phyloP scores from a whole-genome alignment of 176 grass and related monocot species.

The Juncus effusus region DNA sequence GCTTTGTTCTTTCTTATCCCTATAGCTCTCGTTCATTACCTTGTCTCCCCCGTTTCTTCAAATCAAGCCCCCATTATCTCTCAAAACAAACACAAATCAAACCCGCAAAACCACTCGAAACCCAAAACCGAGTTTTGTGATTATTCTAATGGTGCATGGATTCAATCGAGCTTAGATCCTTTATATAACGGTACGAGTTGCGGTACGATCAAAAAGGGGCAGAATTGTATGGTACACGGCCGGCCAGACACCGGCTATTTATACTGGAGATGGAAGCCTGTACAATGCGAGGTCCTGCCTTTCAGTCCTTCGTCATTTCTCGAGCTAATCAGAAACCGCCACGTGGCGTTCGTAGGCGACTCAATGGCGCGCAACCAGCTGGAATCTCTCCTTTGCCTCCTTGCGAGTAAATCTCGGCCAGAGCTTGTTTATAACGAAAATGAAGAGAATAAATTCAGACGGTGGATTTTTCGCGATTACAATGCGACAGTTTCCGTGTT shows the following conservation, averaged over 20 bases:
- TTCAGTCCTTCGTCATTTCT: constrained; percentile 52
- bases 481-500: constrained; percentile 63
- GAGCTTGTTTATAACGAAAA: constrained; percentile 39
- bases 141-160: constrained; percentile 56
- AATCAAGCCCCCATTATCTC: neutral
- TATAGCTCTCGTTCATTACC: constrained; percentile 27
- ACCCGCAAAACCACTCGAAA: neutral
- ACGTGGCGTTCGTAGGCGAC: constrained; percentile 74
- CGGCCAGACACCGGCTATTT: constrained; percentile 58
- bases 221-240: constrained; percentile 66
- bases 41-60: constrained; percentile 11
- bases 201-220: constrained; percentile 50
- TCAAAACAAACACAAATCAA: neutral
- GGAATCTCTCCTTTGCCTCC: constrained; percentile 68
- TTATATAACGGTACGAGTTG: constrained; percentile 66
- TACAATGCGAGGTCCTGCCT: constrained; percentile 40
- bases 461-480: constrained; percentile 58
- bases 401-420: constrained; percentile 29
- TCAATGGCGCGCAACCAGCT: constrained; percentile 63
- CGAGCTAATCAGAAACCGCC: constrained; percentile 29
- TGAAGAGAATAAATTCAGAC: constrained; percentile 64
- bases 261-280: constrained; percentile 65
- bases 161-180: constrained; percentile 27
- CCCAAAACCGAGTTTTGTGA: constrained; percentile 23
- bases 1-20: constrained; percentile 15